Evolutionary conservation across 345 rosid genomes (phyloP).

Genomic region (Brassica incana): DNA sequence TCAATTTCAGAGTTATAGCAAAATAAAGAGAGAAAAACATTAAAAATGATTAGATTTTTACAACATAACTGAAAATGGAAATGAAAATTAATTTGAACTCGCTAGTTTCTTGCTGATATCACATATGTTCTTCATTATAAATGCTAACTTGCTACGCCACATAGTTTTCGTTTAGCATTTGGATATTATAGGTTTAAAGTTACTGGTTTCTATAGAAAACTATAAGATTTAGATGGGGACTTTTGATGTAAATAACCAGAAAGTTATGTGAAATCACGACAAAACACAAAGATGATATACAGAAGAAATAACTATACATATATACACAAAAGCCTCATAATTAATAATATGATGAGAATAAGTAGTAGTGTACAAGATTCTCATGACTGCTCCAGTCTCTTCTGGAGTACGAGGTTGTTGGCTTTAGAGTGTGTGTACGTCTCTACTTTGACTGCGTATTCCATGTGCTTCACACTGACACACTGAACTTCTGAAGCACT

Average conservation of each 20-base stretch:
- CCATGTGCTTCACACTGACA: constrained; percentile 86
- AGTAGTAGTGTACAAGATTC: not conserved
- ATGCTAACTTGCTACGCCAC: not conserved
- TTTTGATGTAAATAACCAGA: not conserved
- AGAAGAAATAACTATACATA: not conserved
- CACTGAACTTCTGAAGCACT: constrained; percentile 76
- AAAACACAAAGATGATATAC: not conserved
- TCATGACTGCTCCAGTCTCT: constrained; percentile 67
- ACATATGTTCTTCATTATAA: not conserved
- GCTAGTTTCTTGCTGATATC: not conserved
- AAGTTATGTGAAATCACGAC: not conserved
- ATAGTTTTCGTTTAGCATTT: not conserved
- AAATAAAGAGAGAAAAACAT: not conserved
- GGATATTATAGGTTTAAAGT: not conserved
- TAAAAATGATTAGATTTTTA: not conserved
- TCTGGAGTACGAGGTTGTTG: constrained; percentile 46
- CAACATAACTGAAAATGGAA: not conserved
- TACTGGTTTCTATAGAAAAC: not conserved
- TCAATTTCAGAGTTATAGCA: not conserved
- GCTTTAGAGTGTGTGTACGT: constrained; percentile 85
- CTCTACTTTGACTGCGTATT: constrained; percentile 86
- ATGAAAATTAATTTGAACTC: not conserved
- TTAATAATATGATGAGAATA: not conserved
- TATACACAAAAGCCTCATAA: not conserved
- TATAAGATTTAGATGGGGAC: constrained; percentile 10